A percentile compares a stretch with the other conserved stretches of the same genome.
These are phyloP conservation scores for Suhomyces prunicola DNA, from an alignment of 805 yeast species.

Conservation along the genomic window DNA sequence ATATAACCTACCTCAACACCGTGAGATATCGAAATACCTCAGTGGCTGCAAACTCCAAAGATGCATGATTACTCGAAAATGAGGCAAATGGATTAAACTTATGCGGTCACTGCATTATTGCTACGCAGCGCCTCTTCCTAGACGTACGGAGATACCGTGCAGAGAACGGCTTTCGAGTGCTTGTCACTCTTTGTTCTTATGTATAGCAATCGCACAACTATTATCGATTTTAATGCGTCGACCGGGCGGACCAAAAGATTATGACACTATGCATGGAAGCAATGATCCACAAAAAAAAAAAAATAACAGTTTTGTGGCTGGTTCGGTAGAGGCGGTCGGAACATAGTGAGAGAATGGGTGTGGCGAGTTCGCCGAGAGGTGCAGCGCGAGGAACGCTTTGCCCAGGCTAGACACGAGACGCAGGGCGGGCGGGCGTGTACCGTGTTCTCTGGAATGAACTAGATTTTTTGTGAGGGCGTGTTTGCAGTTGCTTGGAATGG, in stretches of 20 bases:
- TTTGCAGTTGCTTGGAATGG: neutral
- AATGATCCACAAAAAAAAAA: neutral
- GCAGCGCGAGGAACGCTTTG: neutral
- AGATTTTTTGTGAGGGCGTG: neutral
- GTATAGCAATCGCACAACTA: neutral
- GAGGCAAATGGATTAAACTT: neutral
- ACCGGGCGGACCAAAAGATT: neutral
- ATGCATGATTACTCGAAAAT: neutral
- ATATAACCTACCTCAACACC: neutral
- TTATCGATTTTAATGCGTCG: neutral
- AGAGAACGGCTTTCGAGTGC: neutral
- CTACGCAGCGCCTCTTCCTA: neutral
- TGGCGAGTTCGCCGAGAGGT: neutral
- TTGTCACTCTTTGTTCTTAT: neutral
- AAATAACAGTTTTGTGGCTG: neutral
- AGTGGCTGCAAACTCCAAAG: neutral
- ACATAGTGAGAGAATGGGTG: neutral
- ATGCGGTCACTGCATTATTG: neutral
- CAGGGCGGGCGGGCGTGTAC: neutral
- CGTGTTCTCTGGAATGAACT: neutral
- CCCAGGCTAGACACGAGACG: neutral
- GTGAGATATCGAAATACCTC: neutral
- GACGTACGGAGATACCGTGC: neutral
- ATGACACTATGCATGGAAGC: neutral
- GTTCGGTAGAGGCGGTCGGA: neutral